Evolutionary conservation across 345 rosid species (phyloP).

Genomic region (Gossypium longicalyx): DNA sequence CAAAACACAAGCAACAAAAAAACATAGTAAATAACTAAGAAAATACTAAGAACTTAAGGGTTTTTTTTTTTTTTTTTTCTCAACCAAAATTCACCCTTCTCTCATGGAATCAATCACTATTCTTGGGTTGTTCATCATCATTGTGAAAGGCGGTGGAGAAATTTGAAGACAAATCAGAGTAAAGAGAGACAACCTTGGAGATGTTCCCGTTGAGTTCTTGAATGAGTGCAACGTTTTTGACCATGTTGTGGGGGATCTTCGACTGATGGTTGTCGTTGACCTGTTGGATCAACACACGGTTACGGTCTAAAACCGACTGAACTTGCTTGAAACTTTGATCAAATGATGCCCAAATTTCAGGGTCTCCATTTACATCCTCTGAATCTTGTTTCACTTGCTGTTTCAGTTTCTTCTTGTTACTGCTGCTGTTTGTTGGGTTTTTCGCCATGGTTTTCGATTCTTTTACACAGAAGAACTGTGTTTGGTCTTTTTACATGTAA

Average conservation of each 20-base stretch:
- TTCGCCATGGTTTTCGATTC: slow-evolving; percentile 22
- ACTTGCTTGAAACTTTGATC: slow-evolving; percentile 53
- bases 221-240: slow-evolving; percentile 80
- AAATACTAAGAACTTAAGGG: neutral
- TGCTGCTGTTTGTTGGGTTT: neutral
- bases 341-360: slow-evolving; percentile 55
- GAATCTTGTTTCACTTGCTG: slow-evolving; percentile 29
- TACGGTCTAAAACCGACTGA: slow-evolving; percentile 77
- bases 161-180: slow-evolving; percentile 54
- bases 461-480: slow-evolving; percentile 14
- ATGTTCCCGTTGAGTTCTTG: slow-evolving; percentile 86
- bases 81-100: slow-evolving; percentile 16
- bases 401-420: slow-evolving; percentile 11
- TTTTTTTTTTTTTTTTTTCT: neutral
- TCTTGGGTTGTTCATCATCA: neutral
- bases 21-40: neutral
- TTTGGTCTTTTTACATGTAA: slow-evolving; percentile 7
- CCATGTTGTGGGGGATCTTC: slow-evolving; percentile 66
- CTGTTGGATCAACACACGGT: slow-evolving; percentile 67
- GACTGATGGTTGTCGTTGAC: slow-evolving; percentile 94
- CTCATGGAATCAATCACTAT: neutral
- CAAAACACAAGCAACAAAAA: neutral
- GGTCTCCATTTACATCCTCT: slow-evolving; percentile 36
- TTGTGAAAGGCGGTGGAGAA: slow-evolving; percentile 34
- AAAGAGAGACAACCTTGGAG: slow-evolving; percentile 68